These are phyloP conservation scores for Noccaea bulbosa DNA, from an alignment of 345 rosid genomes.

Conservation along the genomic window DNA sequence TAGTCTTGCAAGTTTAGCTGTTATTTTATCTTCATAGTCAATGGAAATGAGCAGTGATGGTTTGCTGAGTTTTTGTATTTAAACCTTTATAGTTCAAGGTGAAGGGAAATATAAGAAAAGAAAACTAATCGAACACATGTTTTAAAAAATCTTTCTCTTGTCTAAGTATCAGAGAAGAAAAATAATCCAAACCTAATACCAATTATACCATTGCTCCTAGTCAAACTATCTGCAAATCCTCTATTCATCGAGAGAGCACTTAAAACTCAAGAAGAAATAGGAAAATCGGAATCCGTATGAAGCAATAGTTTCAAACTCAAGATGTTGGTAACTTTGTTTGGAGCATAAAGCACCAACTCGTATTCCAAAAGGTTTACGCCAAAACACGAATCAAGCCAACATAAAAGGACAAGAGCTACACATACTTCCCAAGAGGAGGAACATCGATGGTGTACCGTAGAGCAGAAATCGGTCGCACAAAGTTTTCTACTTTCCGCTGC, in stretches of 20 bases:
- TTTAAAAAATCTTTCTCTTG: background rate
- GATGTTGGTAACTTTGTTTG: background rate
- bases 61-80: conserved; percentile 13
- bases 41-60: conserved; percentile 16
- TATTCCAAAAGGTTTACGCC: conserved; percentile 2
- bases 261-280: background rate
- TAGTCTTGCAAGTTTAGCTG: conserved; percentile 38
- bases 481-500: conserved; percentile 19
- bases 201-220: background rate
- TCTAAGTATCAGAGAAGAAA: conserved; percentile 14
- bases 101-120: background rate
- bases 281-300: conserved; percentile 4
- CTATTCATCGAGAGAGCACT: background rate
- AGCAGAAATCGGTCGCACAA: background rate
- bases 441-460: conserved; percentile 17
- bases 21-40: conserved; percentile 40
- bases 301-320: conserved; percentile 8
- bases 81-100: background rate
- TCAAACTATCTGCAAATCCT: background rate
- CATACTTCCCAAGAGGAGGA: conserved; percentile 12
- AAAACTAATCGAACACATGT: conserved; percentile 1
- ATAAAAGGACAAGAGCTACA: conserved; percentile 3
- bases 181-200: background rate
- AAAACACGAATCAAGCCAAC: conserved; percentile 17
- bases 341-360: conserved; percentile 13